Evolutionary conservation across 495 filamentous ascomycete genomes (phyloP), one percentile per base, ranked within the genome.

Genomic region (Neurospora tetraspora): DNA sequence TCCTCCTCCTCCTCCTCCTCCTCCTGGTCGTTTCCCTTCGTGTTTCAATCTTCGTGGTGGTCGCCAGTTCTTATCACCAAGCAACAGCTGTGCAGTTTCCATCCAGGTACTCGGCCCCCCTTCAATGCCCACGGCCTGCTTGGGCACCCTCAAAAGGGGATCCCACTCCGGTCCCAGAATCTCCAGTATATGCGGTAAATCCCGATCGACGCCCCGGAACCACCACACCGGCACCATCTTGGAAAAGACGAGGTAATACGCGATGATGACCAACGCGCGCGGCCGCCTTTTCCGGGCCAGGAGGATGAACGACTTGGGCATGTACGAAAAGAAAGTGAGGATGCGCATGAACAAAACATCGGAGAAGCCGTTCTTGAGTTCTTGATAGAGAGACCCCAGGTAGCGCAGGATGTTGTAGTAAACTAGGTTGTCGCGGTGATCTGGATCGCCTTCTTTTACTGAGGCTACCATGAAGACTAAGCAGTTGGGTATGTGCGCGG

Each of bases 211-310:
- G 12, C 78, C 82, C 18, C 75, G 65, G 71, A 85, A 73, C 85
- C 86, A 88, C 86, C 85, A 88, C 18, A 69, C 69, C 3, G 76
- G 47, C 0, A 72, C 34, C 2, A 45, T 47, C 73, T 84, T 85
- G 8, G 79, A 53, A 69, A 87, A 86, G 37, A 75, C 78, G 16
- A 86, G 78, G 69, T 83, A 86, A 61, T 87, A 72, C 1, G 85
- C 83, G 6, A 87, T 38, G 16, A 88, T 83, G 9, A 88, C 76
- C 0, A 88, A 75, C 0, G 90, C 87, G 47, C 89, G 85, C 0
- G 89, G 88, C 42, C 84, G 80, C 11, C 81, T 82, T 45, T 84
- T 77, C 11, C 81, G 81, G 5, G 89, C 83, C 31, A 88, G 79
- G 0, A 84, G 82, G 16, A 88, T 74, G 75, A 89, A 91, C 12